Evolutionary conservation across 2,329 filamentous ascomycete genomes (phyloP).

Genomic region (Verruconis gallopava): DNA sequence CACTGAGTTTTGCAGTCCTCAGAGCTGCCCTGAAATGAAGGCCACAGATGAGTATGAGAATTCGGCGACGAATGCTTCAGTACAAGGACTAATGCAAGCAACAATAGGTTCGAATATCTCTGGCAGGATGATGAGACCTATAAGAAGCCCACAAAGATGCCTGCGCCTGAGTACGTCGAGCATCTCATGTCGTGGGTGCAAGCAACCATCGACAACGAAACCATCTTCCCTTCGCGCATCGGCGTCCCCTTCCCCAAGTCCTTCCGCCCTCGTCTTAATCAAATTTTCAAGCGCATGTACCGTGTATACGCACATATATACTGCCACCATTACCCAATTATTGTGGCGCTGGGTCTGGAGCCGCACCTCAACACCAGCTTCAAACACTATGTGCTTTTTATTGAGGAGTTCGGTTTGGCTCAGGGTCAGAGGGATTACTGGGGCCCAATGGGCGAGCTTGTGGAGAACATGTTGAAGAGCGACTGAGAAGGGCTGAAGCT

Average conservation of each 20-base stretch:
- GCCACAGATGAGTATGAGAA: constrained; percentile 85
- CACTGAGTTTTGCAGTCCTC: constrained; percentile 96
- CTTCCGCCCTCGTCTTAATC: constrained; percentile 84
- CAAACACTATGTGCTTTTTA: constrained; percentile 98
- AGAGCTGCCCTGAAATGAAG: constrained; percentile 98
- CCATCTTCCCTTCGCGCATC: constrained; percentile 87
- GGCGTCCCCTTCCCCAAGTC: constrained; percentile 87
- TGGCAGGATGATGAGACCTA: constrained; percentile 95
- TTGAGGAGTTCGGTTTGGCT: constrained; percentile 87
- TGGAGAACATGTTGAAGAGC: constrained; percentile 94
- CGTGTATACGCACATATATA: constrained; percentile 96
- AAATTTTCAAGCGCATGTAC: constrained; percentile 99
- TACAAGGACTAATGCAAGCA: neutral
- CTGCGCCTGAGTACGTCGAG: constrained; percentile 93
- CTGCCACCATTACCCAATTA: constrained; percentile 94
- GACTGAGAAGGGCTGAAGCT: too few relatives aligned
- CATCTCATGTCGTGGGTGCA: constrained; percentile 97
- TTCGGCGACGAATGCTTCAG: constrained; percentile 40
- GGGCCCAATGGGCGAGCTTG: constrained; percentile 86
- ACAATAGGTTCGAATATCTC: constrained; percentile 78
- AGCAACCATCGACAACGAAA: constrained; percentile 86
- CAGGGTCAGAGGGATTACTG: constrained; percentile 88
- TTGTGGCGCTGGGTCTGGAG: constrained; percentile 87
- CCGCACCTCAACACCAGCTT: constrained; percentile 98
- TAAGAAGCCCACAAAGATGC: constrained; percentile 95